Conservation (phyloP, 768 basidiomycete species). For the Termitomyces sp. region DNA sequence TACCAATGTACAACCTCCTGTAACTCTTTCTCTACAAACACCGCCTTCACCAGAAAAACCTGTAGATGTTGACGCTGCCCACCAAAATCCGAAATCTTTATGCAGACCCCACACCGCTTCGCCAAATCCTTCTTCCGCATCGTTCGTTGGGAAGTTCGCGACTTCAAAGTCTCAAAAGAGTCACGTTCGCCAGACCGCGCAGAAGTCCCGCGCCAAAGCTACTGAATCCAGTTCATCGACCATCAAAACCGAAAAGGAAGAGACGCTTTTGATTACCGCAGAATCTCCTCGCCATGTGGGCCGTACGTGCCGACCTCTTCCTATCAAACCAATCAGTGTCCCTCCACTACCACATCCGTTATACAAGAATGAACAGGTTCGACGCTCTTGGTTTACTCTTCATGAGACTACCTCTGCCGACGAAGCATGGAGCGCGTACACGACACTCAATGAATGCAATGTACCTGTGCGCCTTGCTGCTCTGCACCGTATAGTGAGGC, state of each 20-base stretch:
- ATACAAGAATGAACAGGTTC: slow-evolving; percentile 10
- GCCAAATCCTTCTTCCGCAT: neutral
- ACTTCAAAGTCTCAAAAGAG: neutral
- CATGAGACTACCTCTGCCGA: slow-evolving; percentile 15
- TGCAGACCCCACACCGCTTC: too few relatives aligned
- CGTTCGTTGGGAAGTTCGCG: neutral
- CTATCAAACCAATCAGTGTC: slow-evolving; percentile 5
- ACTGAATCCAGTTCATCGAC: neutral
- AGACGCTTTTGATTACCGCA: slow-evolving; percentile 1
- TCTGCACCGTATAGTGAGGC: slow-evolving; percentile 58
- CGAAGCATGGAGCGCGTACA: slow-evolving; percentile 40
- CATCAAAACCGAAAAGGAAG: neutral
- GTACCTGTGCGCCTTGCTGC: slow-evolving; percentile 38
- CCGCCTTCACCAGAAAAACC: neutral
- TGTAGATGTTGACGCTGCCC: neutral
- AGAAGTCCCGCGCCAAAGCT: neutral
- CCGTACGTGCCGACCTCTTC: slow-evolving; percentile 19
- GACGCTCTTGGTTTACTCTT: slow-evolving; percentile 15
- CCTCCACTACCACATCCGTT: neutral
- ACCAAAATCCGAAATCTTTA: neutral
- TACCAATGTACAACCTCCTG: neutral
- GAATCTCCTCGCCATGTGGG: slow-evolving; percentile 20
- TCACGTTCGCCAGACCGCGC: neutral
- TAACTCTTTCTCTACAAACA: neutral
- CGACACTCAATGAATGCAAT: slow-evolving; percentile 24